Conservation (phyloP, 306 rosid species). For the Fragaria iinumae region DNA sequence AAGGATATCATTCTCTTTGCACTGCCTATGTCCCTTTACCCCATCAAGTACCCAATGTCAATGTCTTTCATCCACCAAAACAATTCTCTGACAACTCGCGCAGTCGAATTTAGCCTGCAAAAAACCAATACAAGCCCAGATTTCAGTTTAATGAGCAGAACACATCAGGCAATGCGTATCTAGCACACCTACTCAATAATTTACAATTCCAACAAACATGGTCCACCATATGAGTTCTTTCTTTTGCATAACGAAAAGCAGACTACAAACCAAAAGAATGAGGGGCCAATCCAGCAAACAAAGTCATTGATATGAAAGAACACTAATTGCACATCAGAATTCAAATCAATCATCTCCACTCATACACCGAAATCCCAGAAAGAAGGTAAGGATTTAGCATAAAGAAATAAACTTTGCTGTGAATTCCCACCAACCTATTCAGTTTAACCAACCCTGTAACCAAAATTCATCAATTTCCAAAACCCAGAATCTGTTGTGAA, state of each 20-base stretch:
- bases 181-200: slow-evolving; percentile 12
- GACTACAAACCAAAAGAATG: neutral
- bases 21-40: slow-evolving; percentile 29
- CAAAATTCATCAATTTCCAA: neutral
- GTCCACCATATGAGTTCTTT: slow-evolving; percentile 2
- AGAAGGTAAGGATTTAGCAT: neutral
- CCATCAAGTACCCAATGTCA: slow-evolving; percentile 21
- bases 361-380: slow-evolving; percentile 4
- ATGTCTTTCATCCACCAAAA: slow-evolving; percentile 4
- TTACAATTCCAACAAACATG: neutral
- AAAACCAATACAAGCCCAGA: slow-evolving; percentile 19
- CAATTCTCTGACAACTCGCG: neutral
- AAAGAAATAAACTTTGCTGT: neutral
- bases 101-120: slow-evolving; percentile 19
- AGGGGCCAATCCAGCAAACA: slow-evolving; percentile 16
- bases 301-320: neutral
- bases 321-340: slow-evolving; percentile 4
- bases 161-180: neutral
- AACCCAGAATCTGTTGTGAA: slow-evolving; percentile 12
- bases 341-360: neutral
- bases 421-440: neutral
- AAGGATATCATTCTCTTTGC: slow-evolving; percentile 46
- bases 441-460: neutral
- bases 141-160: slow-evolving; percentile 1
- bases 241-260: slow-evolving; percentile 2